Conservation (phyloP, 176 grass and related monocot species). For the Musa itinerans region DNA sequence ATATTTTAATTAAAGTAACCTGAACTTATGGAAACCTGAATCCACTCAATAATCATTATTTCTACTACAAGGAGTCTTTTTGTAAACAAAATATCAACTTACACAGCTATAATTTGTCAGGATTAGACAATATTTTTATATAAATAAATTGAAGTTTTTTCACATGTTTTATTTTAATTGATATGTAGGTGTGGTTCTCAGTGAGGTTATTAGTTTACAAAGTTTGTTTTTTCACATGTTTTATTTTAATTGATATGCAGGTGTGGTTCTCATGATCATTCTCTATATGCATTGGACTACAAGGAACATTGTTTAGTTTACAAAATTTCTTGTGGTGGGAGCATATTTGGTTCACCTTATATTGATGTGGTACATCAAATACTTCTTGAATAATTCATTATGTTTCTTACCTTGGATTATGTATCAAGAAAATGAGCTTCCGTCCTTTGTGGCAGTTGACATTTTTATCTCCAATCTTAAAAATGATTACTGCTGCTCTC, state of each 20-base stretch:
- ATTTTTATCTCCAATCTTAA: not conserved
- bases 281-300: constrained; percentile 78
- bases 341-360: constrained; percentile 84
- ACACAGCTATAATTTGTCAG: too few species aligned
- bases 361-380: constrained; percentile 42
- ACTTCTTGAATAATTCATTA: not conserved
- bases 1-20: too few species aligned
- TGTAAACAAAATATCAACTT: too few species aligned
- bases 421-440: not conserved
- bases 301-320: constrained; percentile 52
- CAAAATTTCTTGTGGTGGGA: constrained; percentile 86
- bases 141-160: too few species aligned
- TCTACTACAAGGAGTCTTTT: too few species aligned
- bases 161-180: too few species aligned
- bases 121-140: too few species aligned
- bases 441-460: too few species aligned
- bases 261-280: constrained; percentile 88
- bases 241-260: constrained; percentile 26
- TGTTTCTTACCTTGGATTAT: not conserved
- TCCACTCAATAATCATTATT: too few species aligned
- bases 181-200: too few species aligned
- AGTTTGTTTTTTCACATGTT: constrained; percentile 1
- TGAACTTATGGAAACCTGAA: too few species aligned
- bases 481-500: not conserved
- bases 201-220: too few species aligned